Conservation (phyloP, 441 rosid genomes). For the Populus hybrid region DNA sequence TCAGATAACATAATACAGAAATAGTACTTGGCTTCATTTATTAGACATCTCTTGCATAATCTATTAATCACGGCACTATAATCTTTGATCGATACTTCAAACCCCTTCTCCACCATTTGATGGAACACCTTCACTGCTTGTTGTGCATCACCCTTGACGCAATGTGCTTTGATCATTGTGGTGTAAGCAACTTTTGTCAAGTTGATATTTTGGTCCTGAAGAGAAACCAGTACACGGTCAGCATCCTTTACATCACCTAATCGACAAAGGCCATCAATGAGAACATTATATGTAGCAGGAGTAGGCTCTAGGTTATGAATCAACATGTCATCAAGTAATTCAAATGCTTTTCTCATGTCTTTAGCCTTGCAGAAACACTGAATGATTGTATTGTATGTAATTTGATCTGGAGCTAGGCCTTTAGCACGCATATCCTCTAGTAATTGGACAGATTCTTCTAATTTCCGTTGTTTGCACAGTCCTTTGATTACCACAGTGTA, state of each 20-base stretch:
- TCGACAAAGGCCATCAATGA: constrained; percentile 57
- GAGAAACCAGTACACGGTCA: constrained; percentile 46
- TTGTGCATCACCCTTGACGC: constrained; percentile 59
- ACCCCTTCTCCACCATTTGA: constrained; percentile 57
- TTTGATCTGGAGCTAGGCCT: constrained; percentile 63
- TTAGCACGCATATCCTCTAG: constrained; percentile 48
- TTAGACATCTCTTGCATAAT: constrained; percentile 50
- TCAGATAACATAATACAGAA: constrained; percentile 51
- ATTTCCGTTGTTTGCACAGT: constrained; percentile 52
- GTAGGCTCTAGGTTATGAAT: constrained; percentile 49
- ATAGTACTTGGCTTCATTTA: constrained; percentile 43
- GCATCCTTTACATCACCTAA: constrained; percentile 47
- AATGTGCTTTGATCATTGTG: constrained; percentile 70
- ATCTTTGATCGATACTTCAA: constrained; percentile 56
- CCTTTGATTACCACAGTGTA: constrained; percentile 69
- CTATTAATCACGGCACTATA: constrained; percentile 68
- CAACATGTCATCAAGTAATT: constrained; percentile 45
- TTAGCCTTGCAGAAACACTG: constrained; percentile 47
- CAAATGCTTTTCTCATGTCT: constrained; percentile 41
- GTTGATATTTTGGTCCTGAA: constrained; percentile 36
- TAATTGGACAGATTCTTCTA: constrained; percentile 46
- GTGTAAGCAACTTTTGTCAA: constrained; percentile 60
- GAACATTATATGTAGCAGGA: constrained; percentile 56
- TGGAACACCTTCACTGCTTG: constrained; percentile 35
- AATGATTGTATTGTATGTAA: constrained; percentile 65